Base-by-base conservation (phyloP, 805 yeast species). In the Yarrowia hollandica region DNA sequence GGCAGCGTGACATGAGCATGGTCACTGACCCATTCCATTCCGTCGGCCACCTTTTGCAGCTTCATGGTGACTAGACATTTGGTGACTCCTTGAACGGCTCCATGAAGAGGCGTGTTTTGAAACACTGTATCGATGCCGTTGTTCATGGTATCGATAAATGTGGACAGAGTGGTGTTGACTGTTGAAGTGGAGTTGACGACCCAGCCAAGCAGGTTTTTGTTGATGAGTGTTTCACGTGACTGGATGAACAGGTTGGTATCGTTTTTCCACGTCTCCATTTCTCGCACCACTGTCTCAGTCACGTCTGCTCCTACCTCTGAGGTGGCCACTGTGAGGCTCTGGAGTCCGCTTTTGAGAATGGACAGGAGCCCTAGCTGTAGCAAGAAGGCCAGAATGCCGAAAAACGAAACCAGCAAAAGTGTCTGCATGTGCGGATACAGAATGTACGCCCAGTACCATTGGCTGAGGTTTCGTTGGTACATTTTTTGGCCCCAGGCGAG, bases 61-160 rank as follows among this genome's bases (percentile, higher is more conserved):
- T 92, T 94, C 50, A 85, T 76, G 15, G 88, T 92, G 34, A 94
- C 75, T 2, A 88, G 81, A 73, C 99, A 92, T 28, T 84, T 82
- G 4, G 91, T 86, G 0, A 90, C 82, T 0, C 85, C 78, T 25
- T 78, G 77, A 44, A 90, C 76, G 0, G 95, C 87, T 1, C 69
- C 68, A 46, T 83, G 80, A 10, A 92, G 72, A 0, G 86, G 80
- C 0, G 97, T 89, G 2, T 77, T 77, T 5, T 84, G 82, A 71
- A 94, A 90, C 0, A 83, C 76, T 8, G 77, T 75, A 25, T 76
- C 75, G 5, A 94, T 69, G 0, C 83, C 82, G 3, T 67, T 65
- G 67, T 87, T 84, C 74, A 91, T 79, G n/a, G 73, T 76, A 2
- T 68, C 72, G 54, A 85, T 76, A 69, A 90, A 85, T 1, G 69